phyloP scores from a whole-genome alignment of 352 stramenopile genomes.

The Phytophthora quininea region DNA sequence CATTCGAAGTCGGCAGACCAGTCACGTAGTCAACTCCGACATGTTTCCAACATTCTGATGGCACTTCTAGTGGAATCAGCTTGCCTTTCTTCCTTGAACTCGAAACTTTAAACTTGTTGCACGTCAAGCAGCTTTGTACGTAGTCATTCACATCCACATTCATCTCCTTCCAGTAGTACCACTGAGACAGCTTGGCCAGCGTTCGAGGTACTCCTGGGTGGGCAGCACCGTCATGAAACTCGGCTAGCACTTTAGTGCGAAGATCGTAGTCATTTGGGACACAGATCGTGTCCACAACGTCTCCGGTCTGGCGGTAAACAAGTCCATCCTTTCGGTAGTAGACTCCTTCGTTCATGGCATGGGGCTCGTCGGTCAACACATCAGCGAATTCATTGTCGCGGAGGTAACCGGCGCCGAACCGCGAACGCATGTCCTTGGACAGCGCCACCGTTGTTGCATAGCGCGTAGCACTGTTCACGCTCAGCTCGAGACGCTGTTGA shows the following conservation, averaged over 20 bases:
- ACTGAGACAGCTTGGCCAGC: neutral
- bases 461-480: neutral
- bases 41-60: conserved; percentile 6
- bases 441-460: neutral
- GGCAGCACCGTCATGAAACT: neutral
- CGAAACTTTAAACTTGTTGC: conserved; percentile 1
- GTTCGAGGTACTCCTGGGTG: neutral
- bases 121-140: conserved; percentile 8
- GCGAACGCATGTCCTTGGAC: neutral
- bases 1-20: neutral
- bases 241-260: neutral
- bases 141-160: conserved; percentile 2
- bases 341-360: neutral
- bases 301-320: neutral
- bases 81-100: conserved; percentile 4
- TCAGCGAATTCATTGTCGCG: neutral
- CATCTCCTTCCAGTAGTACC: conserved; percentile 3
- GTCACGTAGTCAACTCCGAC: neutral
- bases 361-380: neutral
- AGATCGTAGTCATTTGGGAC: neutral
- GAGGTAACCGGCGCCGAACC: neutral
- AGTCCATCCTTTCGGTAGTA: neutral
- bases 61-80: conserved; percentile 5
- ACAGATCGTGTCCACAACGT: neutral
- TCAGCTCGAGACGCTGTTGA: neutral